phyloP scores from a whole-genome alignment of 2,329 filamentous ascomycete genomes.

The Nigrospora oryzae region DNA sequence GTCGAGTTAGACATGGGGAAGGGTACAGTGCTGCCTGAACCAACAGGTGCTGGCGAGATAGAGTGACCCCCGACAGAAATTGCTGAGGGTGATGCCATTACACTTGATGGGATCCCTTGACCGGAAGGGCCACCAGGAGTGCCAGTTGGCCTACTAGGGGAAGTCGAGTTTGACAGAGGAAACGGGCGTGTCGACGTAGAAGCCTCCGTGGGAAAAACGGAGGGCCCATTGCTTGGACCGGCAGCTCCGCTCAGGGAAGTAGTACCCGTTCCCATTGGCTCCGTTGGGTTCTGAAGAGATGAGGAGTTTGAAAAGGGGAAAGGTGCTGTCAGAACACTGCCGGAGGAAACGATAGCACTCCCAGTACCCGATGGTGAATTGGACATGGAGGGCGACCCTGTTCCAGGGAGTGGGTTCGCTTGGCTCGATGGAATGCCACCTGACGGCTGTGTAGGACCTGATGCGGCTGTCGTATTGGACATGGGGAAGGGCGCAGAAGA shows the following conservation, averaged over 20 bases:
- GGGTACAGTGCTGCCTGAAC: not conserved
- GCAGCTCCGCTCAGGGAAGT: no score
- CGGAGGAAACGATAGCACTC: not conserved
- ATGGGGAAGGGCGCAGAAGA: slow-evolving; percentile 6
- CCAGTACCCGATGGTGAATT: not conserved
- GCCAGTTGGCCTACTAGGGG: not conserved
- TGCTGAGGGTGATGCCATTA: no score
- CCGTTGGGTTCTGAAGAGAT: not conserved
- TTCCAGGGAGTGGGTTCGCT: not conserved
- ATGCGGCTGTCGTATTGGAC: slow-evolving; percentile 5
- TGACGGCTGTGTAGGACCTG: not conserved
- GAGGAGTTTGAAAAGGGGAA: slow-evolving; percentile 1
- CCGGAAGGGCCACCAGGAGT: slow-evolving; percentile 1
- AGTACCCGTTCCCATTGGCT: not conserved
- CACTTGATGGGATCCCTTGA: not conserved
- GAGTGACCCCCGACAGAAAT: not conserved
- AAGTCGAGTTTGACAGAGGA: slow-evolving; percentile 6
- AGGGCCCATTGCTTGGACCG: no score
- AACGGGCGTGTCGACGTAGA: not conserved
- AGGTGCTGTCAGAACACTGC: not conserved
- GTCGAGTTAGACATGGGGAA: slow-evolving; percentile 8
- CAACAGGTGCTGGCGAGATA: slow-evolving; percentile 1
- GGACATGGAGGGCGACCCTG: not conserved
- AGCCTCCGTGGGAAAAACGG: no score
- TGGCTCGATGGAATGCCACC: not conserved